Evolutionary conservation across 345 rosid genomes (phyloP).

Genomic region (Gynandropsis gynandra): DNA sequence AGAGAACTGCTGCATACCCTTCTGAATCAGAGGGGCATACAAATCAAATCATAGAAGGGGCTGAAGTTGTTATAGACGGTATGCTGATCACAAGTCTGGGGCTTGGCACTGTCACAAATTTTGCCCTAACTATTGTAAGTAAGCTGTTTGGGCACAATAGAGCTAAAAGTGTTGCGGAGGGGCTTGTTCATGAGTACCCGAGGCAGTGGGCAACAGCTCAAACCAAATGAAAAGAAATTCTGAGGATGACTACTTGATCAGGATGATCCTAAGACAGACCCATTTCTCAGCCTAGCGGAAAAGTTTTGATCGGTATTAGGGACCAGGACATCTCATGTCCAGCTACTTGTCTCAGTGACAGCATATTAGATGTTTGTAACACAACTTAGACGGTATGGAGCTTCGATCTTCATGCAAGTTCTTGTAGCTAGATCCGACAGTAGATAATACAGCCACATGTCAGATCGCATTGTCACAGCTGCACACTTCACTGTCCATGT

Average conservation of each 20-base stretch:
- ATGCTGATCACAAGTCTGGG: constrained; percentile 79
- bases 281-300: neutral
- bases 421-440: too few relatives aligned
- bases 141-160: constrained; percentile 79
- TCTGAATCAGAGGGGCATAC: constrained; percentile 28
- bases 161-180: constrained; percentile 83
- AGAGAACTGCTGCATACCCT: constrained; percentile 51
- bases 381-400: too few relatives aligned
- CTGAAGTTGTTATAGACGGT: constrained; percentile 78
- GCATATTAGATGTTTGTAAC: too few relatives aligned
- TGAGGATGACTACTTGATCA: constrained; percentile 17
- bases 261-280: constrained; percentile 7
- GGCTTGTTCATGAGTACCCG: constrained; percentile 72
- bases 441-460: too few relatives aligned
- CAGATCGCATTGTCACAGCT: too few relatives aligned
- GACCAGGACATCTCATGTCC: constrained; percentile 1
- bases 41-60: constrained; percentile 33
- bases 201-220: constrained; percentile 27
- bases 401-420: too few relatives aligned
- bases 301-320: neutral
- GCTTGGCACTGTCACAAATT: constrained; percentile 51
- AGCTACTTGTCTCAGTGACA: neutral
- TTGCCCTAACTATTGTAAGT: constrained; percentile 62
- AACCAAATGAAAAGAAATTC: neutral
- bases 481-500: too few relatives aligned